Evolutionary conservation across 352 stramenopile genomes (phyloP), one percentile per base, ranked within the genome.

Genomic region (Phytophthora pistaciae): DNA sequence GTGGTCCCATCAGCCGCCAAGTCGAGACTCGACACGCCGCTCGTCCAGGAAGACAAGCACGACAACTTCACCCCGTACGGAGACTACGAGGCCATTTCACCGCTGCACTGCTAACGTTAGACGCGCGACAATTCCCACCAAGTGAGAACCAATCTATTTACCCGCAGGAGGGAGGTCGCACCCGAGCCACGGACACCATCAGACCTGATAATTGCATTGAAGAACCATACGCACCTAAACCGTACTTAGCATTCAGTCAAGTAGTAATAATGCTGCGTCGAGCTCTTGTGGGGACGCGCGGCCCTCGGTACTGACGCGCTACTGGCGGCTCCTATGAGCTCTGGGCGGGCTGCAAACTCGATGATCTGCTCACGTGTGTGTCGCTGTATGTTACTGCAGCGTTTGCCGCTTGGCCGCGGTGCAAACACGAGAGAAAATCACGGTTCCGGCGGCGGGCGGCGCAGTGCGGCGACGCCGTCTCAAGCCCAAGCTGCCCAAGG

Each of bases 401-500:
- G 33, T 71, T 11, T 60, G 56, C 23, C 57, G 61, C 53, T 31
- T 68, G 27, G 13, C 52, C 7, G 25, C 29, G n/a, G 7, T 62
- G 59, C 70, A 81, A 21, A 70, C 40, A 16, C 66, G 70, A 11
- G 42, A 55, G 52, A 87, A 88, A 54, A 62, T 88, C 48, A 82
- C 80, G n/a, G 68, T 88, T 13, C 80, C 82, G 7, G 29, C 52
- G 9, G n/a, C 61, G 59, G 58, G 54, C 48, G 64, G 62, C 13
- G 55, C 59, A 5, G 55, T 16, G 13, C 59, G 76, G 1, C 78
- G 72, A 60, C 72, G 70, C 8, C 80, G 78, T 27, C 72, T 87
- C 14, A 87, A 85, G 50, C 75, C 75, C 27, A 87, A 90, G 60
- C 68, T 90, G 55, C 31, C 82, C 23, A 83, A 84, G 33, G 73